Base-by-base conservation (phyloP, 176 grass and related monocot genomes). In the Oropetium thomaeum region DNA sequence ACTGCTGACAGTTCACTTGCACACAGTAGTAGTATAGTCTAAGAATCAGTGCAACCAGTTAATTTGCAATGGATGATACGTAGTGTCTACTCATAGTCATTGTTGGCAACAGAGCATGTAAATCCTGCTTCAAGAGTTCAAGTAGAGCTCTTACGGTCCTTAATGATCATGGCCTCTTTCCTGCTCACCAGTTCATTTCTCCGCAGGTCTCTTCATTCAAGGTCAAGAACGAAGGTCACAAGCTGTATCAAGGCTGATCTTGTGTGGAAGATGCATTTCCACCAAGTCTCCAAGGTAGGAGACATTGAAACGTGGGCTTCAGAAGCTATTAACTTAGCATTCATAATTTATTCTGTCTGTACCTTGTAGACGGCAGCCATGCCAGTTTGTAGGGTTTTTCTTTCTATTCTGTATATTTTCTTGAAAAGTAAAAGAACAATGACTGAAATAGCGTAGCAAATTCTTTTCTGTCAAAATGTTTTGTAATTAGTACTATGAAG, bases 181-280 rank as follows among this genome's bases (percentile, higher is more conserved):
- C 16, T 68, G 12, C 69, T 88, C 10, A 88, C 69, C 20, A 25
- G 69, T 43, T 41, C 27, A 70, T 75, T 67, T 83, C 28, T 75
- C 70, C 1, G 28, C 88, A 90, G 88, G 70, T 86, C 39, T 83
- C 88, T 34, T 43, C 62, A 10, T 70, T 90, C 25, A 82, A 67
- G 48, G 42, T 80, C 47, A 90, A 12, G 33, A 75, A 60, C 57
- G 57, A 65, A 86, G 83, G 34, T 70, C 88, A 31, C 69, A 12
- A 28, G 58, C 83, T 25, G 29, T 90, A 35, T 82, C 83, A 65
- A 86, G 58, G 65, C 83, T 90, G 58, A 74, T 90, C 41, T 70
- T 86, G 27, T 90, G 88, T 60, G 88, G 88, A 86, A 86, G 83
- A 64, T 90, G 88, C 75, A 86, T 90, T 39, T 75, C 79, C 33